A percentile compares a stretch with the other conserved stretches of the same genome.
phyloP scores from a whole-genome alignment of 208 protist genomes.

The Crithidia sp. region DNA sequence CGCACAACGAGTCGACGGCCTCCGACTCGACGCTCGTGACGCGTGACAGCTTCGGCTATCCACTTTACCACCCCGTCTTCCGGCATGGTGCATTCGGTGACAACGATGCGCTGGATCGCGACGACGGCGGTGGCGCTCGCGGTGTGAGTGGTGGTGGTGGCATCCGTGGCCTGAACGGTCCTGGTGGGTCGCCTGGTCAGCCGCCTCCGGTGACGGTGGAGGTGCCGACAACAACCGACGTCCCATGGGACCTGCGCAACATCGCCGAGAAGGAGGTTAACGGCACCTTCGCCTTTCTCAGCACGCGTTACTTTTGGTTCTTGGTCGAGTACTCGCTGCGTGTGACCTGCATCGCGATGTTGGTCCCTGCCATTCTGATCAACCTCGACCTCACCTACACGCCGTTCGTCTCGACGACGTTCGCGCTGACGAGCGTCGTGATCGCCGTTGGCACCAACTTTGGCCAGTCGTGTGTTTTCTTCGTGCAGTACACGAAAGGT shows the following conservation, averaged over 20 bases:
- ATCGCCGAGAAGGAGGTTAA: slow-evolving; percentile 30
- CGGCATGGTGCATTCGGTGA: slow-evolving; percentile 9
- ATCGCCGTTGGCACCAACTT: slow-evolving; percentile 58
- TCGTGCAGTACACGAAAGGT: slow-evolving; percentile 63
- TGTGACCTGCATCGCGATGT: slow-evolving; percentile 68
- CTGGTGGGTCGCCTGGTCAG: not conserved
- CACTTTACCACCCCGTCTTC: slow-evolving; percentile 29
- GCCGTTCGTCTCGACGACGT: slow-evolving; percentile 58
- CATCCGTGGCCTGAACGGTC: not conserved
- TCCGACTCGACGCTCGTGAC: slow-evolving; percentile 14
- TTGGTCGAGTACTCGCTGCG: slow-evolving; percentile 67
- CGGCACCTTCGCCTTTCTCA: slow-evolving; percentile 55
- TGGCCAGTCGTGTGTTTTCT: slow-evolving; percentile 54
- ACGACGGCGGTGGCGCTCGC: not conserved
- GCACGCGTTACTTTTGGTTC: slow-evolving; percentile 72
- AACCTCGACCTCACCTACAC: slow-evolving; percentile 33
- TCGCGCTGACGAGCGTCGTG: slow-evolving; percentile 57
- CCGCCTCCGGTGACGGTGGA: not conserved
- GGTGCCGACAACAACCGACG: slow-evolving; percentile 37
- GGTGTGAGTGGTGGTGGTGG: slow-evolving; percentile 4
- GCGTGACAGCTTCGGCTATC: slow-evolving; percentile 32
- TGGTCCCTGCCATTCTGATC: slow-evolving; percentile 64
- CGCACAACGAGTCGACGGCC: not conserved
- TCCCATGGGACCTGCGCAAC: slow-evolving; percentile 67
- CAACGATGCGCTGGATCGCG: not conserved